Conservation (phyloP, 805 yeast genomes). For the Metschnikowia noctiluminum region DNA sequence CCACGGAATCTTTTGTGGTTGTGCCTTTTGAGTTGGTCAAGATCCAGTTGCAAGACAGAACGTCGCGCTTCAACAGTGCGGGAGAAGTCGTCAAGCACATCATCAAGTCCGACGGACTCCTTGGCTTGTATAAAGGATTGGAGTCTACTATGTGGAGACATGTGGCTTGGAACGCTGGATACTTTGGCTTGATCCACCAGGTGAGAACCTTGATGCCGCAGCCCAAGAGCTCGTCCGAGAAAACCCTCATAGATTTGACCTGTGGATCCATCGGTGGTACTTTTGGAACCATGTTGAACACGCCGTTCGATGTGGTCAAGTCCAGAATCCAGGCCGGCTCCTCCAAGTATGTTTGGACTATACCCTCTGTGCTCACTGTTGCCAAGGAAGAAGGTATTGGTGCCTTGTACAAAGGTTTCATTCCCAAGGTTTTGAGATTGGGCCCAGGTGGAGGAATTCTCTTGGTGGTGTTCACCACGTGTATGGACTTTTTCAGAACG, state of each 20-base stretch:
- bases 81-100: constrained; percentile 75
- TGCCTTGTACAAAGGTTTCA: constrained; percentile 92
- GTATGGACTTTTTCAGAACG: constrained; percentile 91
- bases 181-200: constrained; percentile 92
- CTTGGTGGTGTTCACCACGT: constrained; percentile 91
- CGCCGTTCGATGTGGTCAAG: constrained; percentile 97
- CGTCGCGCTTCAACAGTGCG: constrained; percentile 79
- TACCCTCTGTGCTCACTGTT: constrained; percentile 72
- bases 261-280: constrained; percentile 98
- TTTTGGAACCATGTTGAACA: constrained; percentile 89
- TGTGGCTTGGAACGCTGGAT: constrained; percentile 95
- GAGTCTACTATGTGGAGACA: constrained; percentile 99
- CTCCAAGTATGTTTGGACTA: constrained; percentile 89
- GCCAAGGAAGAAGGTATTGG: constrained; percentile 87
- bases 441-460: constrained; percentile 99
- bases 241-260: constrained; percentile 80
- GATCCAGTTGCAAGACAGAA: constrained; percentile 88
- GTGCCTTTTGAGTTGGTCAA: constrained; percentile 97
- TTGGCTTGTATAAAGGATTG: constrained; percentile 88
- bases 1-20: constrained; percentile 92
- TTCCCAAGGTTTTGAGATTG: constrained; percentile 93
- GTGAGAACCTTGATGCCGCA: constrained; percentile 75
- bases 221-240: constrained; percentile 65
- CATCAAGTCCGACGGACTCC: constrained; percentile 68
- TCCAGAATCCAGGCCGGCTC: constrained; percentile 92